Evolutionary conservation across 1,139 yeast species (phyloP).

Genomic region (Zygotorulaspora mrakii): DNA sequence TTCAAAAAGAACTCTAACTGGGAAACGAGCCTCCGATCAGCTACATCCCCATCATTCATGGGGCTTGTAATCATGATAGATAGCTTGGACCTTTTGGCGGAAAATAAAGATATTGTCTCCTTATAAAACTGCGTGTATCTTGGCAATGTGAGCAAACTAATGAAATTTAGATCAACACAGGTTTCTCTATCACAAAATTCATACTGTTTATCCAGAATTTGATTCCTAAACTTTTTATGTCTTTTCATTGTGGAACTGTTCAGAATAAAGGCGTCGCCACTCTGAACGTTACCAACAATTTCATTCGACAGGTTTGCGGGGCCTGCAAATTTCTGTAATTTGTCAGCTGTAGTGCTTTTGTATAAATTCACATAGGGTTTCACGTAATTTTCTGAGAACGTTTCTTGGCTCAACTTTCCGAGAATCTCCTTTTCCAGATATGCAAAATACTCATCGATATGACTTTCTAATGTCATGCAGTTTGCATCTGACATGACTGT

Average conservation of each 20-base stretch:
- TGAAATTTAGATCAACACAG: conserved; percentile 33
- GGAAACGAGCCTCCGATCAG: conserved; percentile 36
- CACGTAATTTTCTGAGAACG: conserved; percentile 39
- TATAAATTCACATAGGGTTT: conserved; percentile 39
- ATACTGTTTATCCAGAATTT: conserved; percentile 45
- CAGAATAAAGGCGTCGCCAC: conserved; percentile 32
- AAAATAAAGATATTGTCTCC: conserved; percentile 39
- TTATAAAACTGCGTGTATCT: conserved; percentile 40
- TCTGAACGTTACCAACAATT: conserved; percentile 38
- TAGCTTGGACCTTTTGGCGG: conserved; percentile 40
- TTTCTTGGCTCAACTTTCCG: conserved; percentile 31
- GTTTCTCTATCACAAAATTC: conserved; percentile 42
- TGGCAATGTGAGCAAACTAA: conserved; percentile 33
- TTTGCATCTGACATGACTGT: conserved; percentile 48
- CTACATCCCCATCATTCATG: conserved; percentile 37
- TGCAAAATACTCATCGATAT: conserved; percentile 46
- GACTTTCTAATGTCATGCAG: conserved; percentile 40
- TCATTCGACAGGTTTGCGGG: conserved; percentile 41
- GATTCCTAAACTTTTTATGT: conserved; percentile 50
- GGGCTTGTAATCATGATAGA: conserved; percentile 42
- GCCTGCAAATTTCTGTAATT: conserved; percentile 33
- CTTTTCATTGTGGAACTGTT: conserved; percentile 34
- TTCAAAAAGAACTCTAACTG: conserved; percentile 43
- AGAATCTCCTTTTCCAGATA: conserved; percentile 38
- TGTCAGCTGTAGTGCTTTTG: conserved; percentile 13